These are phyloP conservation scores for Nothopassalora personata DNA, from an alignment of 2,329 filamentous ascomycete species.

Conservation along the genomic window DNA sequence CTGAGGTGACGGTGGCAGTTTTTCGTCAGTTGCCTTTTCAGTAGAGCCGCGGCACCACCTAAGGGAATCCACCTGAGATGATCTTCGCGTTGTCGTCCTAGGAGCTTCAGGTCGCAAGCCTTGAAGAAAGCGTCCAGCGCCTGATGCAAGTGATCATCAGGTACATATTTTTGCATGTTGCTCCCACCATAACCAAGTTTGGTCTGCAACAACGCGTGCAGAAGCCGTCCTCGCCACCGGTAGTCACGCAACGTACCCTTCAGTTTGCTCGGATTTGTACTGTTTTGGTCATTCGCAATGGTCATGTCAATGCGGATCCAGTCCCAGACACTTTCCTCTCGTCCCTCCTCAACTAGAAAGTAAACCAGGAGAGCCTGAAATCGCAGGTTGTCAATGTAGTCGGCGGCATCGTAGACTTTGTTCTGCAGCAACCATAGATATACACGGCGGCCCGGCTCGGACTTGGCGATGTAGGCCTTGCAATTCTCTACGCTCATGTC, in stretches of 20 bases:
- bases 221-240: conserved; percentile 22
- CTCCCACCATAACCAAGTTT: conserved; percentile 3
- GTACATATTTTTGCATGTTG: not conserved
- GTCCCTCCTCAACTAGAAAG: conserved; percentile 26
- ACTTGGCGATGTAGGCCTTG: conserved; percentile 12
- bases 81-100: not conserved
- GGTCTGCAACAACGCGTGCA: conserved; percentile 11
- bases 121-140: conserved; percentile 16
- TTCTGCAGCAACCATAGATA: conserved; percentile 28
- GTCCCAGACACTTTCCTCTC: conserved; percentile 27
- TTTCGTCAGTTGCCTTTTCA: not conserved
- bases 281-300: not conserved
- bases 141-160: conserved; percentile 1
- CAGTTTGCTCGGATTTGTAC: too few relatives aligned
- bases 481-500: conserved; percentile 11
- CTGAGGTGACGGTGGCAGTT: not conserved
- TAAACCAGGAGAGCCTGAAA: conserved; percentile 23
- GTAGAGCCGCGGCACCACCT: not conserved
- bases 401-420: conserved; percentile 13
- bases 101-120: conserved; percentile 10
- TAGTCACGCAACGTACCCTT: conserved; percentile 8
- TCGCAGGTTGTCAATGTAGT: conserved; percentile 18
- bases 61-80: conserved; percentile 11
- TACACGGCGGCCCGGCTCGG: conserved; percentile 25
- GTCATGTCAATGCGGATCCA: conserved; percentile 24